phyloP scores from a whole-genome alignment of 2,329 filamentous ascomycete species.

The Fusarium palustre region DNA sequence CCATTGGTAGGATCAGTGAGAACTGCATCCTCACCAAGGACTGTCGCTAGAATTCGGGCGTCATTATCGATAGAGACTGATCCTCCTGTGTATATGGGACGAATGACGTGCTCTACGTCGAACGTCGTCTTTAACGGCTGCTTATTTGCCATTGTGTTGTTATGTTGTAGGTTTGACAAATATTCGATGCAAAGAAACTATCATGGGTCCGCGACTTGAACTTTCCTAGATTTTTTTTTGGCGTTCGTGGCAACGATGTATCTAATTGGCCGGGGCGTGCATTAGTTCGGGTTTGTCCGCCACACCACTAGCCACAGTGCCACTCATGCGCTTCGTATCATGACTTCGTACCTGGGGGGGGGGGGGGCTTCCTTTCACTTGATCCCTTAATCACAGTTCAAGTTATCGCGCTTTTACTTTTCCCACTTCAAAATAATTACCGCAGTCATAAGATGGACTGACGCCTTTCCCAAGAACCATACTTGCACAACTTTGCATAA shows the following conservation, averaged over 20 bases:
- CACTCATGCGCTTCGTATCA: conserved; percentile 16
- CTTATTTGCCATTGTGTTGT: conserved; percentile 65
- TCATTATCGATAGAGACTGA: conserved; percentile 84
- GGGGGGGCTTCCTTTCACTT: conserved; percentile 1
- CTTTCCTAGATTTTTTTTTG: conserved; percentile 42
- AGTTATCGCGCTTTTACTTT: background rate
- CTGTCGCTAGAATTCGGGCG: conserved; percentile 86
- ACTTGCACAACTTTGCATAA: background rate
- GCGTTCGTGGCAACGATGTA: conserved; percentile 9
- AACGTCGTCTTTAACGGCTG: conserved; percentile 86
- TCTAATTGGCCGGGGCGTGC: conserved; percentile 24
- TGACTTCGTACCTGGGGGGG: conserved; percentile 25
- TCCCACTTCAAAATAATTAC: background rate
- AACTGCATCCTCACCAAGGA: conserved; percentile 90
- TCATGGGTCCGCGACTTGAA: conserved; percentile 35
- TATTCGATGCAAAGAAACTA: conserved; percentile 38
- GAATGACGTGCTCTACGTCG: conserved; percentile 82
- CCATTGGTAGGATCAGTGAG: conserved; percentile 88
- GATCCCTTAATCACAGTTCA: background rate
- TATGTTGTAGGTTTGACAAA: conserved; percentile 29
- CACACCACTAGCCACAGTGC: conserved; percentile 12
- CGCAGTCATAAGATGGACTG: background rate
- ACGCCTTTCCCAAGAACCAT: background rate
- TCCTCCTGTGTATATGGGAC: conserved; percentile 94
- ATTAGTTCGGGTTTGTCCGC: conserved; percentile 27